phyloP scores from a whole-genome alignment of 73 alveolate species.

The Tetrahymena thermophila region DNA sequence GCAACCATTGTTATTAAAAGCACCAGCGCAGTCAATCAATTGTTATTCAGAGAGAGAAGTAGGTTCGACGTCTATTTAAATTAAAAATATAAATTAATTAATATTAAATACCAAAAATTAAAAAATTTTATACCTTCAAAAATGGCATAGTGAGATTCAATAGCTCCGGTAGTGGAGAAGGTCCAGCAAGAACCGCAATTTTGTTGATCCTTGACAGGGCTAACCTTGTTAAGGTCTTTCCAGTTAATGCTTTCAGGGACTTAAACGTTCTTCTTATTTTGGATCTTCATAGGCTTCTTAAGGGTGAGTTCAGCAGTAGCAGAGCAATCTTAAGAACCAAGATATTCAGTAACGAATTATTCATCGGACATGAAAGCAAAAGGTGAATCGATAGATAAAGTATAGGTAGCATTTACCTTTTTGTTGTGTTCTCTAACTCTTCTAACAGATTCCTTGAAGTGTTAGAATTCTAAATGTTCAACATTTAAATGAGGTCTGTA shows the following conservation, averaged over 20 bases:
- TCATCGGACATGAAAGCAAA: neutral
- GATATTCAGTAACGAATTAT: neutral
- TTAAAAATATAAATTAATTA: neutral
- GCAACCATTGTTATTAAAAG: constrained; percentile 71
- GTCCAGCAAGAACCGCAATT: constrained; percentile 86
- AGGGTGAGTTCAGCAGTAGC: neutral
- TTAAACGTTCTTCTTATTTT: neutral
- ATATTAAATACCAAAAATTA: neutral
- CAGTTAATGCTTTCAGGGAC: neutral
- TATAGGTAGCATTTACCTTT: neutral
- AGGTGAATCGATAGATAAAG: neutral
- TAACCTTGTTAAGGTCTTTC: neutral
- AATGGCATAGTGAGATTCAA: constrained; percentile 69
- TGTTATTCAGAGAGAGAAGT: constrained; percentile 62
- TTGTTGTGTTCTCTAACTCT: neutral
- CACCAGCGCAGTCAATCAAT: constrained; percentile 72
- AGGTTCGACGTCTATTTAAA: constrained; percentile 36
- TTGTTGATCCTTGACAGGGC: constrained; percentile 69
- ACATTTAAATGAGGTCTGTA: neutral
- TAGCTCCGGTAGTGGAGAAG: constrained; percentile 74
- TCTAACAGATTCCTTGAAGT: neutral
- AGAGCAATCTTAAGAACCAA: neutral
- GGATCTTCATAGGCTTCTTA: neutral
- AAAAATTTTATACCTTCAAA: neutral
- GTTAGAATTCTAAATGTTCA: neutral